Evolutionary conservation across 345 rosid species (phyloP).

Genomic region (Eucalyptus brandiana): DNA sequence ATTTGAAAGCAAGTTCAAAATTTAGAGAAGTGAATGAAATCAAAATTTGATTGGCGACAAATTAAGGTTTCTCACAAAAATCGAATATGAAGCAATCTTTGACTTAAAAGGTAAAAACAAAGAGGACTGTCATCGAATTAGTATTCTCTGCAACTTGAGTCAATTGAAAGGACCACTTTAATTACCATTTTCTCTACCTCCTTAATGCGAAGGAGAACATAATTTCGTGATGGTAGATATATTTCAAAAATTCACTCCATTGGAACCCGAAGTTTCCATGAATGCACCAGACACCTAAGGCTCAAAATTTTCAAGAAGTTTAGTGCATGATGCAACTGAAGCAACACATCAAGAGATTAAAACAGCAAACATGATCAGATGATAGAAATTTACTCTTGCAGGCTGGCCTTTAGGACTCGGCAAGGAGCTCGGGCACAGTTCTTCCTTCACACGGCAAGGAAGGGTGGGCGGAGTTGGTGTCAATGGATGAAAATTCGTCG

Average conservation of each 20-base stretch:
- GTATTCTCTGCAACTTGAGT: not conserved
- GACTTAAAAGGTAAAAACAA: not conserved
- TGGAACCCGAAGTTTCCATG: not conserved
- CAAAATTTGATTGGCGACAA: not conserved
- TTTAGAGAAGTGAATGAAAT: not conserved
- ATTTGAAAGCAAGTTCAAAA: not conserved
- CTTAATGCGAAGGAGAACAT: not conserved
- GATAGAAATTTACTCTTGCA: conserved; percentile 47
- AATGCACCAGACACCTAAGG: not conserved
- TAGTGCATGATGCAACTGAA: not conserved
- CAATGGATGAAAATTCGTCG: conserved; percentile 69
- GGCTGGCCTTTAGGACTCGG: conserved; percentile 78
- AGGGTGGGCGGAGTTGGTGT: conserved; percentile 81
- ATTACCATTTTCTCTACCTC: not conserved
- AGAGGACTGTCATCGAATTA: not conserved
- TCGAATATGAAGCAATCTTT: not conserved
- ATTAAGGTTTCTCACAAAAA: not conserved
- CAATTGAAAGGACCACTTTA: not conserved
- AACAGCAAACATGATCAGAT: not conserved
- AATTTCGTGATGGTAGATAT: not conserved
- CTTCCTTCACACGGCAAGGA: conserved; percentile 69
- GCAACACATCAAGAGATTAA: not conserved
- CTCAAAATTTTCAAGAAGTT: not conserved
- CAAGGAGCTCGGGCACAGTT: conserved; percentile 56
- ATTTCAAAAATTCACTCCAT: not conserved